phyloP scores from a whole-genome alignment of 2,329 filamentous ascomycete species.

The Cryphonectria naterciae region DNA sequence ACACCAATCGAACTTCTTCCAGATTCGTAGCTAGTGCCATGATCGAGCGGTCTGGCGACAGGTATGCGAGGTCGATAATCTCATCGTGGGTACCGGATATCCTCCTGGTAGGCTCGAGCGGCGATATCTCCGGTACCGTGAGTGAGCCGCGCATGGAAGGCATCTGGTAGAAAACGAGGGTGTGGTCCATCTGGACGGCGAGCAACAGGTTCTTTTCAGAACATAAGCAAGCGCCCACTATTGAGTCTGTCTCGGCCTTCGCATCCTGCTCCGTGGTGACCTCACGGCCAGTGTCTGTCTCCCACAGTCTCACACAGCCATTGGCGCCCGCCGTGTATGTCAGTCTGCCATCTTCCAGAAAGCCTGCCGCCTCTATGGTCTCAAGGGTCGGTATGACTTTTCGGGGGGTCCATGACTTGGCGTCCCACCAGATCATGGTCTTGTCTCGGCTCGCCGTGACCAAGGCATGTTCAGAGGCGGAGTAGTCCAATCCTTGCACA shows the following conservation, averaged over 20 bases:
- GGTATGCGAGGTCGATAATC: slow-evolving; percentile 90
- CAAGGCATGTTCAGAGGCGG: slow-evolving; percentile 71
- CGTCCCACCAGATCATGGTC: slow-evolving; percentile 91
- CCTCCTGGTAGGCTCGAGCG: slow-evolving; percentile 64
- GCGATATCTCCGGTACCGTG: slow-evolving; percentile 41
- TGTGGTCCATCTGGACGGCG: slow-evolving; percentile 87
- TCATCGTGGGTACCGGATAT: slow-evolving; percentile 98
- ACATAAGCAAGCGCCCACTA: slow-evolving; percentile 73
- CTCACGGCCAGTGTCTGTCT: slow-evolving; percentile 75
- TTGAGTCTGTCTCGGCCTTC: slow-evolving; percentile 65
- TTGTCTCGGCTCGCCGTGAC: slow-evolving; percentile 90
- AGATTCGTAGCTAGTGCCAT: slow-evolving; percentile 93
- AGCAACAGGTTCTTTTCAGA: slow-evolving; percentile 71
- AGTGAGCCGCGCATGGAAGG: slow-evolving; percentile 46
- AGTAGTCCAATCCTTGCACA: slow-evolving; percentile 86
- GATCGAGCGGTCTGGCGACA: slow-evolving; percentile 78
- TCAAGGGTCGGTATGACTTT: slow-evolving; percentile 85
- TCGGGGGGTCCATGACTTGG: slow-evolving; percentile 79
- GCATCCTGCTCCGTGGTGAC: slow-evolving; percentile 73
- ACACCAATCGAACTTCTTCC: slow-evolving; percentile 88
- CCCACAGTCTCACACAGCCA: slow-evolving; percentile 83
- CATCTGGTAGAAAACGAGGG: slow-evolving; percentile 71
- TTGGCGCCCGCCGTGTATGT: slow-evolving; percentile 86
- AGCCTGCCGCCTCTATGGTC: slow-evolving; percentile 81
- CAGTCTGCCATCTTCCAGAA: slow-evolving; percentile 70